Evolutionary conservation across 495 filamentous ascomycete species (phyloP).

Genomic region (Trichoderma erinaceum): DNA sequence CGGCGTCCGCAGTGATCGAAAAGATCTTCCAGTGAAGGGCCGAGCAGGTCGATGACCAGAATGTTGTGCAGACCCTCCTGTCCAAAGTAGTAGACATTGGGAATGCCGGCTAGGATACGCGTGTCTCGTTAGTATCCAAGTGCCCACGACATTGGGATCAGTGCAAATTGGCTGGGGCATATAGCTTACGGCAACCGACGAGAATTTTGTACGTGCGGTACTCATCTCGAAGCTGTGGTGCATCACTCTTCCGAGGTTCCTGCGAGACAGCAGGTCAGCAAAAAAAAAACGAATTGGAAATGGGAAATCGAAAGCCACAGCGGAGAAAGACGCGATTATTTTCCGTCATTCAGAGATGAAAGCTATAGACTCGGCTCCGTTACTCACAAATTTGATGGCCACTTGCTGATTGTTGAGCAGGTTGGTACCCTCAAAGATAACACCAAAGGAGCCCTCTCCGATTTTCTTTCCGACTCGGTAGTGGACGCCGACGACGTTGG

Average conservation of each 20-base stretch:
- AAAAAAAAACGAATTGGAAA: neutral
- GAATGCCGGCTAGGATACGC: conserved; percentile 74
- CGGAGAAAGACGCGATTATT: neutral
- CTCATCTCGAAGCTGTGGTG: conserved; percentile 95
- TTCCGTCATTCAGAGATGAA: neutral
- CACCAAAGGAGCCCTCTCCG: conserved; percentile 96
- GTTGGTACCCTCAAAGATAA: conserved; percentile 98
- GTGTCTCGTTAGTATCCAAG: neutral
- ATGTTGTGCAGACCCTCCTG: conserved; percentile 99
- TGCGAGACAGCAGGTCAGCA: conserved; percentile 27
- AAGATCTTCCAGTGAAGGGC: conserved; percentile 91
- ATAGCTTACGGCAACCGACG: conserved; percentile 82
- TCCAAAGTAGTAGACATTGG: conserved; percentile 99
- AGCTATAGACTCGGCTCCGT: neutral
- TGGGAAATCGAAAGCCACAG: neutral
- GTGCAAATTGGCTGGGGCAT: conserved; percentile 4
- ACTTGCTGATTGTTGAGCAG: conserved; percentile 98
- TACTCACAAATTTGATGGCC: conserved; percentile 96
- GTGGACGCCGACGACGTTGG: conserved; percentile 98
- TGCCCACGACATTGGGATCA: neutral
- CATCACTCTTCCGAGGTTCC: conserved; percentile 99
- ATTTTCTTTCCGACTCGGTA: conserved; percentile 99
- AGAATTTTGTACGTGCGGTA: conserved; percentile 99
- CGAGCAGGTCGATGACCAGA: conserved; percentile 94
- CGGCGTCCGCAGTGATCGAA: conserved; percentile 96